Percentiles rank a stretch among this genome's conserved stretches.
Conservation (phyloP, 2,329 filamentous ascomycete genomes). For the Arthrobotrys sphaeroides region DNA sequence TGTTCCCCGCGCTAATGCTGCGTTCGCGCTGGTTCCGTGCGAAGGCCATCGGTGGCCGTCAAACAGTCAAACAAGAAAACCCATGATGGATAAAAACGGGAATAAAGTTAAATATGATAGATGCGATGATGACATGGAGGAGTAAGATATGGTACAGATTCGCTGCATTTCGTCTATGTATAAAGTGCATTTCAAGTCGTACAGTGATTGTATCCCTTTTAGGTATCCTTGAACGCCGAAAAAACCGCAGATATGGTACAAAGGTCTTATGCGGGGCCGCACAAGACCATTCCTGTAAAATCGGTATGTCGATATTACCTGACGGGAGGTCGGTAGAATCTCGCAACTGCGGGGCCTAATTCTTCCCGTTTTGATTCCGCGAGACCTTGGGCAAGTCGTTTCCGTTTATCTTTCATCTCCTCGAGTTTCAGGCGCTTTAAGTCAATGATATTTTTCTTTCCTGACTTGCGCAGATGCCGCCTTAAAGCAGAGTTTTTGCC, state of each 20-base stretch:
- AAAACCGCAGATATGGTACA: conserved; percentile 43
- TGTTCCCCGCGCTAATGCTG: conserved; percentile 29
- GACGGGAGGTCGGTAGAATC: conserved; percentile 72
- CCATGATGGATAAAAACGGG: neutral
- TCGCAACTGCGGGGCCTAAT: conserved; percentile 82
- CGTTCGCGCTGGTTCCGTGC: conserved; percentile 24
- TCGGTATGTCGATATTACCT: conserved; percentile 4
- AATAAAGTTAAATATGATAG: neutral
- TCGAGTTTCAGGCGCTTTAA: conserved; percentile 89
- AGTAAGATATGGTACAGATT: conserved; percentile 26
- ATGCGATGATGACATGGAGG: neutral
- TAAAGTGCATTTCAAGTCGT: neutral
- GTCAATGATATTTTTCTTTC: conserved; percentile 92
- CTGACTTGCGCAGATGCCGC: conserved; percentile 90
- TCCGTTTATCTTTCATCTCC: conserved; percentile 78
- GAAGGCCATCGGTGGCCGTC: neutral
- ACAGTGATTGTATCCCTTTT: conserved; percentile 31
- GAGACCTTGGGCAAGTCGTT: conserved; percentile 70
- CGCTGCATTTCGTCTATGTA: conserved; percentile 37
- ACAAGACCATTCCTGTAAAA: conserved; percentile 1
- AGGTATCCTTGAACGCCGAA: conserved; percentile 53
- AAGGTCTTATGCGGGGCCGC: neutral
- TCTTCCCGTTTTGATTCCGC: conserved; percentile 70
- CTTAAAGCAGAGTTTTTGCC: conserved; percentile 90
- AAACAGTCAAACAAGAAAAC: conserved; percentile 5